Percentiles rank a stretch among this genome's conserved stretches.
Evolutionary conservation across 2,329 filamentous ascomycete genomes (phyloP).

Genomic region (Westerdykella aurantiaca): DNA sequence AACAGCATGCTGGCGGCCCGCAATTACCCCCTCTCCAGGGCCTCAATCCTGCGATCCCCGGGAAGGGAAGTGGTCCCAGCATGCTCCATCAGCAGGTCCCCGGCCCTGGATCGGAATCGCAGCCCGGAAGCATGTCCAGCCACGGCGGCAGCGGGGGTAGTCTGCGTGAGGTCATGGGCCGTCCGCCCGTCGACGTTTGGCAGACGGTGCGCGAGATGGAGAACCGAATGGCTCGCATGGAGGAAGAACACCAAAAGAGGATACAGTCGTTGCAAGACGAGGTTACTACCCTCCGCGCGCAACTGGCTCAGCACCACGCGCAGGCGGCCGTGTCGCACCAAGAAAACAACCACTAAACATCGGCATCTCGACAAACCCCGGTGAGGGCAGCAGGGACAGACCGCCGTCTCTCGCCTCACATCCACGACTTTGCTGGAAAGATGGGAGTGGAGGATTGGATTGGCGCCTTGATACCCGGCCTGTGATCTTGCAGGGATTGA

Average conservation of each 20-base stretch:
- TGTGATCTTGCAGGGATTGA: no score
- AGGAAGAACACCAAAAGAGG: conserved; percentile 44
- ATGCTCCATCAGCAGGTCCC: conserved; percentile 39
- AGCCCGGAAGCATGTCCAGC: conserved; percentile 47
- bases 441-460: no score
- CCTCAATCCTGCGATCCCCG: conserved; percentile 30
- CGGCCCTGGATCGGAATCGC: conserved; percentile 39
- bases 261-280: conserved; percentile 43
- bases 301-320: conserved; percentile 31
- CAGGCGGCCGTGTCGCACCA: no score
- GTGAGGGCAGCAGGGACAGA: no score
- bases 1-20: conserved; percentile 36
- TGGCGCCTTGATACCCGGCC: no score
- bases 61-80: conserved; percentile 32
- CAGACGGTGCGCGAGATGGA: conserved; percentile 67
- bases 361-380: no score
- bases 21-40: conserved; percentile 42
- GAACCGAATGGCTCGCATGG: conserved; percentile 42
- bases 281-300: conserved; percentile 35
- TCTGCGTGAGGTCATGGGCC: conserved; percentile 63
- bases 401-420: no score
- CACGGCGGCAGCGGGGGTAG: conserved; percentile 56
- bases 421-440: no score
- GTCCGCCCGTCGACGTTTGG: conserved; percentile 53
- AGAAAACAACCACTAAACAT: no score